These are phyloP conservation scores for Saraca asoca DNA, from an alignment of 331 rosid genomes.

Conservation along the genomic window DNA sequence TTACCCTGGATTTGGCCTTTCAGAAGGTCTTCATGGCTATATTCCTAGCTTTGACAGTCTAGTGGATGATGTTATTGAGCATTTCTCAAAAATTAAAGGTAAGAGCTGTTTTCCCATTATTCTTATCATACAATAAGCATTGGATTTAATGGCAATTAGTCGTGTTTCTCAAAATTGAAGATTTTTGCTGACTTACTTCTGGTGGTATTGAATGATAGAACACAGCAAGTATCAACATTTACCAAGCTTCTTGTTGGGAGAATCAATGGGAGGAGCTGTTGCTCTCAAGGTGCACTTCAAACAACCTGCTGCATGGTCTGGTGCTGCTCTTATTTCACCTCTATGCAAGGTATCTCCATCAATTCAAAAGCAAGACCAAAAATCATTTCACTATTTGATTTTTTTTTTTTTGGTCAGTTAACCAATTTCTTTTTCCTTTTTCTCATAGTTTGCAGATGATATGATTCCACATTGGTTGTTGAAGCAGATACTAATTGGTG, in stretches of 20 bases:
- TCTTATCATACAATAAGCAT: neutral
- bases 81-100: conserved; percentile 80
- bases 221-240: conserved; percentile 52
- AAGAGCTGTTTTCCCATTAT: conserved; percentile 3
- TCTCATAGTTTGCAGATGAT: conserved; percentile 81
- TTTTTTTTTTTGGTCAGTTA: no score
- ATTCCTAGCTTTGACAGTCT: conserved; percentile 74
- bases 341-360: conserved; percentile 76
- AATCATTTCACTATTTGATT: neutral
- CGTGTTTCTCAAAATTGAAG: neutral
- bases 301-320: conserved; percentile 82
- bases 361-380: conserved; percentile 20
- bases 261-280: conserved; percentile 94
- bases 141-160: neutral
- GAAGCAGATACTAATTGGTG: conserved; percentile 67
- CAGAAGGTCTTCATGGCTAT: conserved; percentile 90
- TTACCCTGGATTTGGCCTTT: conserved; percentile 96
- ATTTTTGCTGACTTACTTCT: neutral
- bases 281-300: conserved; percentile 85
- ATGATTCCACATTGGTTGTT: conserved; percentile 83
- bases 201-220: conserved; percentile 48
- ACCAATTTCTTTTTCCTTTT: neutral
- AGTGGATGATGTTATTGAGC: conserved; percentile 77
- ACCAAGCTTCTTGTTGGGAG: conserved; percentile 91
- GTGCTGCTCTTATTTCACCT: conserved; percentile 91